These are phyloP conservation scores for Alternaria triticimaculans DNA, from an alignment of 2,329 filamentous ascomycete species.

Conservation along the genomic window DNA sequence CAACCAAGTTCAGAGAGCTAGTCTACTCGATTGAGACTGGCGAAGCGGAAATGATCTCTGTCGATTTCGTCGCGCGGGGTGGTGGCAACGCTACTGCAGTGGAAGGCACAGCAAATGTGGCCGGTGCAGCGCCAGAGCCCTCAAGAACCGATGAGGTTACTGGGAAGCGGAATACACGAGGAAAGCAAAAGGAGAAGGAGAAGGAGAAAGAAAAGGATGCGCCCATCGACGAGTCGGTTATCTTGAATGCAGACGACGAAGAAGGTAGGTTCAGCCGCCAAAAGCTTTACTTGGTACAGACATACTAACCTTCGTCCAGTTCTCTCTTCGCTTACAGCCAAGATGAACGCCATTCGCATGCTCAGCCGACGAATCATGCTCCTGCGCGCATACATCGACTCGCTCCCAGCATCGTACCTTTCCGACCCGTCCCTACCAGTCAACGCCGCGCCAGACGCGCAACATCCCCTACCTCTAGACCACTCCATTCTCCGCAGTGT, in stretches of 20 bases:
- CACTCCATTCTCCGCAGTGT: slow-evolving; percentile 85
- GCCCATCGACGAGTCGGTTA: slow-evolving; percentile 41
- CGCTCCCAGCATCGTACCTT: slow-evolving; percentile 70
- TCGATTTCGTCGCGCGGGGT: slow-evolving; percentile 88
- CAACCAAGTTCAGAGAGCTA: slow-evolving; percentile 79
- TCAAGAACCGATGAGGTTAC: slow-evolving; percentile 53
- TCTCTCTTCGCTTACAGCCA: slow-evolving; percentile 76
- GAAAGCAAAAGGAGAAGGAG: slow-evolving; percentile 58
- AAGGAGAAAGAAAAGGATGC: slow-evolving; percentile 45
- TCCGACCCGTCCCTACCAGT: slow-evolving; percentile 54
- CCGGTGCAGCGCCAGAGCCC: slow-evolving; percentile 15
- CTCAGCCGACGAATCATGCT: slow-evolving; percentile 68
- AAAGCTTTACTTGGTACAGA: background rate
- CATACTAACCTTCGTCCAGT: slow-evolving; percentile 48
- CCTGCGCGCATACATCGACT: slow-evolving; percentile 73
- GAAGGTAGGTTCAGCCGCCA: slow-evolving; percentile 57
- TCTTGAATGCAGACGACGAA: slow-evolving; percentile 67
- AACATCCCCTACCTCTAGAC: slow-evolving; percentile 53
- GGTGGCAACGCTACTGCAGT: slow-evolving; percentile 77
- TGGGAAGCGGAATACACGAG: slow-evolving; percentile 59
- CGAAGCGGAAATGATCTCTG: slow-evolving; percentile 96
- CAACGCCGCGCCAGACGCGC: slow-evolving; percentile 35
- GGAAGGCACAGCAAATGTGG: slow-evolving; percentile 40
- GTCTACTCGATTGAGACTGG: slow-evolving; percentile 90
- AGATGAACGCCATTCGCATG: slow-evolving; percentile 93